A percentile compares a stretch with the other conserved stretches of the same genome.
These are phyloP conservation scores for Medicago arabica DNA, from an alignment of 306 rosid species.

Conservation along the genomic window DNA sequence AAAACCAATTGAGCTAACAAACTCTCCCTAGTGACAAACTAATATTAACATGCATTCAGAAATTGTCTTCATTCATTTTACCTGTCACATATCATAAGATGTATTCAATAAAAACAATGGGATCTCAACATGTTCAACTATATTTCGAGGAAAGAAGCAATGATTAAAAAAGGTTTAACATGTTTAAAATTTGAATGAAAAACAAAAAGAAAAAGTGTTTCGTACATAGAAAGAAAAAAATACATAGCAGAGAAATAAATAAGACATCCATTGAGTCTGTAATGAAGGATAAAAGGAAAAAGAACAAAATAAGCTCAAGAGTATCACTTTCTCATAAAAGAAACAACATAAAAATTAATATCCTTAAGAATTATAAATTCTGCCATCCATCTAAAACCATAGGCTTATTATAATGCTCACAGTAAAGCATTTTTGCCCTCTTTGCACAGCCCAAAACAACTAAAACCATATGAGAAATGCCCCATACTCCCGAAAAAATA, in stretches of 20 bases:
- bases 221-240: background rate
- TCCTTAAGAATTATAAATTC: background rate
- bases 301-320: background rate
- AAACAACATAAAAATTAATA: background rate
- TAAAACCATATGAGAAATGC: background rate
- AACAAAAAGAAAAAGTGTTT: background rate
- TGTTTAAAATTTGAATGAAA: background rate
- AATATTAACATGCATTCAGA: no score
- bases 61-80: no score
- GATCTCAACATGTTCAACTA: slow-evolving; percentile 64
- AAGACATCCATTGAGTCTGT: background rate
- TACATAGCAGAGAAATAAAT: background rate
- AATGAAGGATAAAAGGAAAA: background rate
- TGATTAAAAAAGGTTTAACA: background rate
- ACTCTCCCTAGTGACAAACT: no score
- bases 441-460: slow-evolving; percentile 3
- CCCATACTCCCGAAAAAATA: background rate
- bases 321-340: background rate
- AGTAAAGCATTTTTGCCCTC: background rate
- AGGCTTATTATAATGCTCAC: slow-evolving; percentile 6
- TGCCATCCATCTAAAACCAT: background rate
- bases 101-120: slow-evolving; percentile 83
- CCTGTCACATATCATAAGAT: slow-evolving; percentile 60
- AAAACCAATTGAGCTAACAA: no score
- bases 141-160: background rate